Conservation (phyloP, 345 rosid genomes). For the Isatis tinctoria region DNA sequence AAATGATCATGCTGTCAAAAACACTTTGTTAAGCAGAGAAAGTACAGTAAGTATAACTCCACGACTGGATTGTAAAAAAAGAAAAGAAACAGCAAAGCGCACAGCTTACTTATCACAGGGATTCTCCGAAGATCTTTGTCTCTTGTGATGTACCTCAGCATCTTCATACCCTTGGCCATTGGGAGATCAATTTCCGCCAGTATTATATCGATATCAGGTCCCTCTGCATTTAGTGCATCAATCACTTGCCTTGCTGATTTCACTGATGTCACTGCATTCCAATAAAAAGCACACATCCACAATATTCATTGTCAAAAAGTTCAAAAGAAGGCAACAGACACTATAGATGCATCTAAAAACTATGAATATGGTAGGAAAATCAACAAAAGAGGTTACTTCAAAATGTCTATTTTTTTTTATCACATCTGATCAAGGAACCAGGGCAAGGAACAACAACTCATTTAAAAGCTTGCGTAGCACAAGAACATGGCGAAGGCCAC, state of each 20-base stretch:
- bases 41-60: not conserved
- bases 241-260: constrained; percentile 93
- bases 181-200: constrained; percentile 98
- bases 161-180: constrained; percentile 91
- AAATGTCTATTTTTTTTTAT: not conserved
- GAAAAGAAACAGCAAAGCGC: not conserved
- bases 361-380: not conserved
- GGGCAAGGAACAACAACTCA: not conserved
- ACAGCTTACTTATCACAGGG: constrained; percentile 90
- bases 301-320: not conserved
- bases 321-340: not conserved
- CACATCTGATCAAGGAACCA: not conserved
- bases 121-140: constrained; percentile 80
- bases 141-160: constrained; percentile 83
- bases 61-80: not conserved
- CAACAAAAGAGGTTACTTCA: not conserved
- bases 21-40: not conserved
- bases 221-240: constrained; percentile 94
- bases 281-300: not conserved
- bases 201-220: constrained; percentile 88
- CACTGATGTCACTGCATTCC: constrained; percentile 74
- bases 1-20: not conserved
- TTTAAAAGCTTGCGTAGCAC: not conserved
- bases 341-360: not conserved
- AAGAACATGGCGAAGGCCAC: not conserved